Evolutionary conservation across 495 filamentous ascomycete species (phyloP), one percentile per base, ranked within the genome.

Genomic region (Podospora fimiseda): DNA sequence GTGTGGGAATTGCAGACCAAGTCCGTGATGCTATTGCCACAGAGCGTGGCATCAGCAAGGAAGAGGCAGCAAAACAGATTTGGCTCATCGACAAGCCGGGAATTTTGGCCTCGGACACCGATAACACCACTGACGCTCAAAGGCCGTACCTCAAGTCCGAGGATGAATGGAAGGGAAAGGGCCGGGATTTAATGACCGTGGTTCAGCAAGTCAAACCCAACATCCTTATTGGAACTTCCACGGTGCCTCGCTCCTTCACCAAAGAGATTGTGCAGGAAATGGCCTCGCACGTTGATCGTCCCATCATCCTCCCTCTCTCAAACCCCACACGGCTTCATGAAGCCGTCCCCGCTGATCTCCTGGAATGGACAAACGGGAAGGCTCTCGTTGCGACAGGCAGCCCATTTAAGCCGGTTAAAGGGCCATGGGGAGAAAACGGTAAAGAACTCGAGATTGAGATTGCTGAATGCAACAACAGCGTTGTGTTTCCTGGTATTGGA

Each of bases 401-500:
- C 43, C 90, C 90, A 2, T 96, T 95, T 65, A 79, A 80, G 1
- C 85, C 90, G 0, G 88, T 95, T 9, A 77, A 79, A 48, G 81
- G 84, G 8, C 73, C 70, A 2, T 77, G 74, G 74, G 73, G 73
- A 7, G 2, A 43, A 0, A 71, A 81, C 15, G 88, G 87, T 0
- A 62, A 69, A 23, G 77, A 81, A 49, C 77, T 85, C 30, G 60
- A 64, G 50, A 63, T 77, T 45, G 81, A 89, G 36, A 74, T 94
- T 7, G 88, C 88, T 20, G 90, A 94, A 64, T 95, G 90, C 74
- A 95, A 95, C 70, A 95, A 95, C 68, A 87, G 84, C 3, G 87
- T 85, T n/a, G 82, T 82, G 20, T 95, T 93, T 70, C 88, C 89
- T 0, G 89, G 87, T 0, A 90, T 96, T 51, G 90, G 89, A 0